Conservation (phyloP, 495 filamentous ascomycete species). For the Xanthoparmelia taractica region DNA sequence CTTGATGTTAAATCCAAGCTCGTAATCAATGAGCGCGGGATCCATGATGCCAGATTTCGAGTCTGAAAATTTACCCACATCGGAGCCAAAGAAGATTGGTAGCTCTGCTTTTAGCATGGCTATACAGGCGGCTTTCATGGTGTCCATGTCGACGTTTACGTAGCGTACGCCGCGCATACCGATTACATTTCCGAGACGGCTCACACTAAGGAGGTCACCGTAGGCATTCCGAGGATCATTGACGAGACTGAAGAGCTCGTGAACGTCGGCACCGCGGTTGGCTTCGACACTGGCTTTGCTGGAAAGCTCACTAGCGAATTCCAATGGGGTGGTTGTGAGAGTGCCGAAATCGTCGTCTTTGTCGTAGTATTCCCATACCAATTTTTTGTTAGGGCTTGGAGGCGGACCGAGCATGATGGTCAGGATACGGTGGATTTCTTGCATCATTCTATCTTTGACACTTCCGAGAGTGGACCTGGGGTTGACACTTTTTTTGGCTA, state of each 20-base stretch:
- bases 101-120: constrained; percentile 65
- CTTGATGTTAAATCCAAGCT: constrained; percentile 67
- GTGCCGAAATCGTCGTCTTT: constrained; percentile 52
- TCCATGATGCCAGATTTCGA: constrained; percentile 65
- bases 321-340: constrained; percentile 52
- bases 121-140: constrained; percentile 64
- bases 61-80: constrained; percentile 76
- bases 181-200: constrained; percentile 69
- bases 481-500: constrained; percentile 32
- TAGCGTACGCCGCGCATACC: constrained; percentile 65
- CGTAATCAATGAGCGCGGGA: constrained; percentile 59
- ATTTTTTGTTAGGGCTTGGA: constrained; percentile 54
- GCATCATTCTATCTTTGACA: constrained; percentile 63
- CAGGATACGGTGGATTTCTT: constrained; percentile 68
- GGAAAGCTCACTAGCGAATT: constrained; percentile 53
- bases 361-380: constrained; percentile 73
- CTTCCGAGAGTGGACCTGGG: constrained; percentile 36
- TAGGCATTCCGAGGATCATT: constrained; percentile 76
- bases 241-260: constrained; percentile 65
- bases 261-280: constrained; percentile 44
- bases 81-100: constrained; percentile 81
- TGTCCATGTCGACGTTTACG: constrained; percentile 68
- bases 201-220: constrained; percentile 61
- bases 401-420: constrained; percentile 72
- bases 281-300: constrained; percentile 40